Base-by-base conservation (phyloP, 1,139 yeast species). In the Casaregolazyma lundiana region DNA sequence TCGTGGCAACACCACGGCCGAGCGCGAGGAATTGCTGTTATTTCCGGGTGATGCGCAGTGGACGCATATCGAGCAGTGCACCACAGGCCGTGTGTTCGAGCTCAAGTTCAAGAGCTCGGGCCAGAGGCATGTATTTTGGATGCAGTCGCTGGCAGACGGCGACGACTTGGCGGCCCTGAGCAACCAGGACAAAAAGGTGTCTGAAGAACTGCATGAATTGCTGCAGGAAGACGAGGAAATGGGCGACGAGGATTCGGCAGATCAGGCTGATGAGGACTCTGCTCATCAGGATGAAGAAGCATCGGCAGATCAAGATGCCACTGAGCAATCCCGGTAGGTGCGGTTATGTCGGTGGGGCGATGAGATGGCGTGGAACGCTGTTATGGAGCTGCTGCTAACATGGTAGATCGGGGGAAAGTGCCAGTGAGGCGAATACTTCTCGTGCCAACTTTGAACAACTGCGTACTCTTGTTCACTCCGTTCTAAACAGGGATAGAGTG, bases 11-110 rank as follows among this genome's bases (percentile, higher is more conserved):
- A 35, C 40, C 37, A 38, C 34, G 3, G 24, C 60, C 8, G 85
- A 84, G 48, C 48, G 54, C 34, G 65, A 68, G 45, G 94, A 85
- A 57, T 72, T 89, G 55, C 75, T 89, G 56, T 77, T 92, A 46
- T 84, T 92, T 56, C 96, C 97, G 0, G 97, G 97, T 2, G 97
- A 92, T 62, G 95, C 90, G 38, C 79, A 83, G 41, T 87, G 95
- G 81, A 77, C 78, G 49, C 88, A 78, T 48, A 79, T 89, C 39
- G 69, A 74, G 44, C 80, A 90, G 19, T 84, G 96, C 63, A 77
- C 72, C 44, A 80, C 88, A 2, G 97, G 97, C 8, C 73, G 98
- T 53, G 89, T 92, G 21, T 84, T 84, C 65, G 86, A 89, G 48
- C 75, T 92, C 64, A 80, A 85, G 48, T 89, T 89, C 65, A 72